These are phyloP conservation scores for Cinnamomum micranthum DNA, from an alignment of 164 flowering plant species.

Conservation along the genomic window DNA sequence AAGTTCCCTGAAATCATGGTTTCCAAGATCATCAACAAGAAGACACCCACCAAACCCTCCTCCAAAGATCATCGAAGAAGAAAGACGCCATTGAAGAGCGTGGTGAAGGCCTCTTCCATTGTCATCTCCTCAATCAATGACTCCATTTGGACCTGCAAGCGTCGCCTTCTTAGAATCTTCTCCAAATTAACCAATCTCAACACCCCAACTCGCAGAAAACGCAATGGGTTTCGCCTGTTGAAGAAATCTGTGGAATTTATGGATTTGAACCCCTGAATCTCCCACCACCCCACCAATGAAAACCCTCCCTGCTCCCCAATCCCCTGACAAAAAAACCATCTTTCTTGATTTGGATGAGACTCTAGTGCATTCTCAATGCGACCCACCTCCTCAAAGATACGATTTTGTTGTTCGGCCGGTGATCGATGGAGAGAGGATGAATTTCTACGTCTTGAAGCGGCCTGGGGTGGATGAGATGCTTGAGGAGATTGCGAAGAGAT, in stretches of 20 bases:
- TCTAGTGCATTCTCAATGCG: conserved; percentile 55
- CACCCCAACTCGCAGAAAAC: conserved; percentile 38
- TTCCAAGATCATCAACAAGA: conserved; percentile 45
- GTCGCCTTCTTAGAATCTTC: conserved; percentile 64
- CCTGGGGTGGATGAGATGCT: conserved; percentile 71
- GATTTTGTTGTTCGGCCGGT: conserved; percentile 72
- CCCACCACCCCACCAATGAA: conserved; percentile 10
- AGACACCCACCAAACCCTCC: conserved; percentile 44
- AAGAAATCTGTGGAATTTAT: conserved; percentile 15
- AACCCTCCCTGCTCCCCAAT: conserved; percentile 37
- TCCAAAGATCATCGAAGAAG: conserved; percentile 40
- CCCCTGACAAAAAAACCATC: conserved; percentile 41
- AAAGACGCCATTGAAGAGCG: conserved; percentile 24
- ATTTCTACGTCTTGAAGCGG: conserved; percentile 67
- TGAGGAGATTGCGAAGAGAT: conserved; percentile 35
- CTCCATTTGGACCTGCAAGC: conserved; percentile 56
- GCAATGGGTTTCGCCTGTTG: conserved; percentile 35
- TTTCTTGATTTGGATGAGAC: conserved; percentile 90
- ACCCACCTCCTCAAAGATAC: conserved; percentile 52
- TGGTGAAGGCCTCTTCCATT: conserved; percentile 33
- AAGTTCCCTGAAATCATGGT: conserved; percentile 44
- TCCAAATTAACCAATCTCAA: conserved; percentile 39
- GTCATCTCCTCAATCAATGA: conserved; percentile 56
- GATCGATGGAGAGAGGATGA: conserved; percentile 49
- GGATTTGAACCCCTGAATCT: background rate